Evolutionary conservation across 345 rosid species (phyloP).

Genomic region (Eucalyptus brandiana): DNA sequence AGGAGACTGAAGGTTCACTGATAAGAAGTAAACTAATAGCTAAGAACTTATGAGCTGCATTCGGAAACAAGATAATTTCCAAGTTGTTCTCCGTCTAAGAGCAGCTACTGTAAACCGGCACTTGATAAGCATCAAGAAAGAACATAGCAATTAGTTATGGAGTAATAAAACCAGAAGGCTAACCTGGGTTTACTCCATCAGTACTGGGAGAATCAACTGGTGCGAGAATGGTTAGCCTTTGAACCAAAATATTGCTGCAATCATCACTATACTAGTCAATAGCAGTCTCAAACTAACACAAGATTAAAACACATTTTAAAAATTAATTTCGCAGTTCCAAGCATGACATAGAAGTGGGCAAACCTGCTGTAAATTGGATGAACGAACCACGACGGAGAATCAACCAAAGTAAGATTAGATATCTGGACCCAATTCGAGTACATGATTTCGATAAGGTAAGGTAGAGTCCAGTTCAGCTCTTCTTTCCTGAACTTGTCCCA

Average conservation of each 20-base stretch:
- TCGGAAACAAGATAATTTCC: neutral
- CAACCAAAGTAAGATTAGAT: slow-evolving; percentile 40
- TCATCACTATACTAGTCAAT: neutral
- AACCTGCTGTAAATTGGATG: slow-evolving; percentile 60
- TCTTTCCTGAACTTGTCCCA: slow-evolving; percentile 40
- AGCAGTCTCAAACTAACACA: neutral
- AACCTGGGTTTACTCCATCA: slow-evolving; percentile 87
- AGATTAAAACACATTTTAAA: neutral
- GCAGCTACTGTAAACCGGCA: neutral
- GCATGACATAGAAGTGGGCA: neutral
- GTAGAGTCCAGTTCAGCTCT: slow-evolving; percentile 35
- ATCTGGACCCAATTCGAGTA: slow-evolving; percentile 44
- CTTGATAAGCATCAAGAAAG: neutral
- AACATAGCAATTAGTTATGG: neutral
- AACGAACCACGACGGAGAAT: slow-evolving; percentile 68
- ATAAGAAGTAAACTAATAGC: neutral
- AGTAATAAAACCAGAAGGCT: neutral
- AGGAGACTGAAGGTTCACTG: neutral
- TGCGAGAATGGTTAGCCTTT: slow-evolving; percentile 44
- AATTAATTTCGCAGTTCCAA: neutral
- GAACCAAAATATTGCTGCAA: slow-evolving; percentile 24
- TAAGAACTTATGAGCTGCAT: neutral
- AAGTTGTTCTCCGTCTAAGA: neutral
- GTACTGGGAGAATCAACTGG: slow-evolving; percentile 71
- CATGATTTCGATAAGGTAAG: slow-evolving; percentile 58